Conservation (phyloP, 2,329 filamentous ascomycete species). For the Xylariomycetidae sp. region DNA sequence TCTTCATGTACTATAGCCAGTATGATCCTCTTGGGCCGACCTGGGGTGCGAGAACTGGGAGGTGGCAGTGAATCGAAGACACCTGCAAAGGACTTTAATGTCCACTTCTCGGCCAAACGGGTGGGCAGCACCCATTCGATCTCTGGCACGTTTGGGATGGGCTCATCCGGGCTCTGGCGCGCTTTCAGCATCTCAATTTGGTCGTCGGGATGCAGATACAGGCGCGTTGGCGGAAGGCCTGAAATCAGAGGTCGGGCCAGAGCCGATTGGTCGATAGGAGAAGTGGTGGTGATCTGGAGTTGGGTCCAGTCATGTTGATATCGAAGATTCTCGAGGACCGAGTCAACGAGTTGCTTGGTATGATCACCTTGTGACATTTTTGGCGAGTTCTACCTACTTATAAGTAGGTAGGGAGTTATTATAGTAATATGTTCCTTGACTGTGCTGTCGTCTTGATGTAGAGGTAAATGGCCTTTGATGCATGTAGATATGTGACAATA, state of each 20-base stretch:
- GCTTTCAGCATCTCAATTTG: conserved; percentile 68
- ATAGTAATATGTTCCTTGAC: too few relatives aligned
- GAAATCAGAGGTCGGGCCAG: conserved; percentile 62
- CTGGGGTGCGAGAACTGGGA: conserved; percentile 24
- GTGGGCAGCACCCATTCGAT: conserved; percentile 74
- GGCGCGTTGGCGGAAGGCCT: conserved; percentile 65
- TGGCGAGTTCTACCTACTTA: too few relatives aligned
- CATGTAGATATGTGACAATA: too few relatives aligned
- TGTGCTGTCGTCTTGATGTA: too few relatives aligned
- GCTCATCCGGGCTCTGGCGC: conserved; percentile 43
- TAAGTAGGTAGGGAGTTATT: conserved; percentile 3
- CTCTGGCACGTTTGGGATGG: conserved; percentile 48
- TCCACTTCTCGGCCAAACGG: conserved; percentile 70
- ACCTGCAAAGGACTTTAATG: conserved; percentile 57
- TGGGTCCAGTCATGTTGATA: conserved; percentile 72
- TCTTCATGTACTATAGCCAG: conserved; percentile 73
- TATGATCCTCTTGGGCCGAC: conserved; percentile 62
- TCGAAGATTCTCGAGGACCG: conserved; percentile 66
- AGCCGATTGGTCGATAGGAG: conserved; percentile 25
- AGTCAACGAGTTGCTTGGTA: conserved; percentile 43
- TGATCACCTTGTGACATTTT: conserved; percentile 19
- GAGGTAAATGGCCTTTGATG: too few relatives aligned
- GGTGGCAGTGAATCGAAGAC: conserved; percentile 62
- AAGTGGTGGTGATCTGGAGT: conserved; percentile 48
- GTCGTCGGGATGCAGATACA: conserved; percentile 80